Conservation (phyloP, 345 rosid genomes). For the Sonneratia alba region DNA sequence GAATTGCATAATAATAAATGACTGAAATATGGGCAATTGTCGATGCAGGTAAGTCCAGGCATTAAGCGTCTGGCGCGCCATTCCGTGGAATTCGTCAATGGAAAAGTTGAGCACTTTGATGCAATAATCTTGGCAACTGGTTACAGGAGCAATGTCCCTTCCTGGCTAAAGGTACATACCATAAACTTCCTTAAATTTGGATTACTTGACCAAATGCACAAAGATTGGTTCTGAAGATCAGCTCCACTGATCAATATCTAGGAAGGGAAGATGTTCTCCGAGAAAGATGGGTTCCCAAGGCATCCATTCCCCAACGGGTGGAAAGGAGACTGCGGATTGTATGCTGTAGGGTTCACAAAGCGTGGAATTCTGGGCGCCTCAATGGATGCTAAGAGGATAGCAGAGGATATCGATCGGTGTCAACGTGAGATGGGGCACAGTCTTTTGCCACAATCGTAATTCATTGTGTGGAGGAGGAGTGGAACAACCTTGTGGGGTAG, state of each 20-base stretch:
- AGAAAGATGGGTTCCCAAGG: constrained; percentile 67
- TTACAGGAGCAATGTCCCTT: constrained; percentile 84
- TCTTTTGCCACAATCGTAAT: constrained; percentile 12
- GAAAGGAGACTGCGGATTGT: constrained; percentile 87
- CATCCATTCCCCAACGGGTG: constrained; percentile 78
- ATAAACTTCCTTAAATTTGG: neutral
- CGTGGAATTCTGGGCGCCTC: constrained; percentile 77
- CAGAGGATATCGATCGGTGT: constrained; percentile 50
- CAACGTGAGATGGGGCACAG: constrained; percentile 25
- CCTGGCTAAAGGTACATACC: constrained; percentile 78
- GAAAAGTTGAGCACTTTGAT: constrained; percentile 51
- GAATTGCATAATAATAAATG: neutral
- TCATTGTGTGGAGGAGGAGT: neutral
- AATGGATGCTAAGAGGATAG: constrained; percentile 71
- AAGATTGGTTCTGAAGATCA: neutral
- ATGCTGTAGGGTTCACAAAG: constrained; percentile 87
- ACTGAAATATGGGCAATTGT: constrained; percentile 4
- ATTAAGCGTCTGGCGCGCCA: constrained; percentile 43
- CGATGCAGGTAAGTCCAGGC: constrained; percentile 54
- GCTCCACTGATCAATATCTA: constrained; percentile 11
- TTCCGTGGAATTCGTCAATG: constrained; percentile 56
- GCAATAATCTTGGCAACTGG: constrained; percentile 89
- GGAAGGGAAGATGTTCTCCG: constrained; percentile 70
- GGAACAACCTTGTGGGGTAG: constrained; percentile 1
- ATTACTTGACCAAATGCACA: neutral